Conservation (phyloP, 768 basidiomycete species). For the Calvatia gigantea region DNA sequence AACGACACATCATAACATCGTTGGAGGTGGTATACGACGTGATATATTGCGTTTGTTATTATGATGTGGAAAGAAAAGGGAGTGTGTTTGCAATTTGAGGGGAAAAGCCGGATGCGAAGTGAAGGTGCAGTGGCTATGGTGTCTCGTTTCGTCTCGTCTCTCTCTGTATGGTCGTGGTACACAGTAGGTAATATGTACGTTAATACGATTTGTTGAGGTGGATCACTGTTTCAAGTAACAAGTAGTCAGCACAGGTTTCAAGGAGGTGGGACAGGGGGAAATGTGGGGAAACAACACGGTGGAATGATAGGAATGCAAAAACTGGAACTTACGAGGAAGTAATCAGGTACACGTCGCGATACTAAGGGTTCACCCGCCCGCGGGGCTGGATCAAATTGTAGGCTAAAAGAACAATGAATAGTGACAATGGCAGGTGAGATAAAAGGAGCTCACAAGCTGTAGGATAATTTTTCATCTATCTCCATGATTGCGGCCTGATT, state of each 20-base stretch:
- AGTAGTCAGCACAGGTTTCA: neutral
- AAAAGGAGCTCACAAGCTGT: constrained; percentile 71
- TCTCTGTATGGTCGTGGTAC: constrained; percentile 10
- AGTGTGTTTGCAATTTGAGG: neutral
- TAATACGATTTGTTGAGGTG: constrained; percentile 5
- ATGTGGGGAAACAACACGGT: neutral
- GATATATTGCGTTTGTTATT: neutral
- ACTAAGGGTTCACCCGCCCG: constrained; percentile 98
- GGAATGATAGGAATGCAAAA: neutral
- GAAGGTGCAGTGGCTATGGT: constrained; percentile 1
- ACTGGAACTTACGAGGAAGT: constrained; percentile 73
- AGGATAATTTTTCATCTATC: constrained; percentile 97
- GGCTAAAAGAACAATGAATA: constrained; percentile 45
- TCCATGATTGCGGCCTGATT: constrained; percentile 99
- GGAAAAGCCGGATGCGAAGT: neutral
- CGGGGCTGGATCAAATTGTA: constrained; percentile 99
- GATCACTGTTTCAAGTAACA: neutral
- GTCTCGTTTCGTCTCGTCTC: constrained; percentile 10
- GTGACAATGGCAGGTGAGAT: neutral
- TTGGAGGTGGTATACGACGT: constrained; percentile 9
- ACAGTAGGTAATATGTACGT: constrained; percentile 13
- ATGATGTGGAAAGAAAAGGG: neutral
- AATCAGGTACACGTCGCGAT: constrained; percentile 91
- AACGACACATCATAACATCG: constrained; percentile 8
- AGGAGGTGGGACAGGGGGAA: neutral